Conservation (phyloP, 2,329 filamentous ascomycete genomes). For the Lecanicillium sp. region DNA sequence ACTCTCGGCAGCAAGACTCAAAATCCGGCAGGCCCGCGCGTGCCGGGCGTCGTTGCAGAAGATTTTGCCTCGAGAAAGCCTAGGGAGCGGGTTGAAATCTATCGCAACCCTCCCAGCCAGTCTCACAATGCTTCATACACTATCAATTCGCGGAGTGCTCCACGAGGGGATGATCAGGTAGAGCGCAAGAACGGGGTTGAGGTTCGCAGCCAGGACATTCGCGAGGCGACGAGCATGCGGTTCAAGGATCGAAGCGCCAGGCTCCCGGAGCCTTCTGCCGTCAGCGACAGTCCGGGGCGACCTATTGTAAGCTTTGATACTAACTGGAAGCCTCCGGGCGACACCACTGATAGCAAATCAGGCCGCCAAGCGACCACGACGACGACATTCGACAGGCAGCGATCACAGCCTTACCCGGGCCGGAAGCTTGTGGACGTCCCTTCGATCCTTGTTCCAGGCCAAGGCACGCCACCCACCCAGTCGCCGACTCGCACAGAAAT, state of each 20-base stretch:
- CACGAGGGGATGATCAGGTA: slow-evolving; percentile 34
- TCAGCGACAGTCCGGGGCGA: slow-evolving; percentile 83
- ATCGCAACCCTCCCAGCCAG: slow-evolving; percentile 77
- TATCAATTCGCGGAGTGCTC: slow-evolving; percentile 46
- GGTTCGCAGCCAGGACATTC: slow-evolving; percentile 79
- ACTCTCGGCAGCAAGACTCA: slow-evolving; percentile 27
- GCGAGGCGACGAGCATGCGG: slow-evolving; percentile 82
- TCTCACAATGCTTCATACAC: slow-evolving; percentile 77
- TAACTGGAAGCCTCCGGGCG: slow-evolving; percentile 69
- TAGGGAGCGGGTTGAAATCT: slow-evolving; percentile 61
- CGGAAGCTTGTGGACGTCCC: slow-evolving; percentile 38
- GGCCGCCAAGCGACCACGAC: slow-evolving; percentile 28
- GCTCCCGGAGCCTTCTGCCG: slow-evolving; percentile 80
- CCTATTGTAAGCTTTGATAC: slow-evolving; percentile 96
- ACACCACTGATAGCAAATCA: slow-evolving; percentile 61
- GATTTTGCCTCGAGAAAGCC: slow-evolving; percentile 36
- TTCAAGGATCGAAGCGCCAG: slow-evolving; percentile 81
- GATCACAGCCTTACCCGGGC: slow-evolving; percentile 24
- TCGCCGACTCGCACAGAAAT: slow-evolving; percentile 24
- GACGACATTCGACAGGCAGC: slow-evolving; percentile 24
- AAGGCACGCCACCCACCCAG: slow-evolving; percentile 31
- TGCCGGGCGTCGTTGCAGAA: slow-evolving; percentile 15
- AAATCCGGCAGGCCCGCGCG: slow-evolving; percentile 19
- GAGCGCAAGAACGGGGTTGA: slow-evolving; percentile 74
- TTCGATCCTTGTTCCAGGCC: slow-evolving; percentile 50